phyloP scores from a whole-genome alignment of 169 alveolate species.

The Perkinsus marinus region DNA sequence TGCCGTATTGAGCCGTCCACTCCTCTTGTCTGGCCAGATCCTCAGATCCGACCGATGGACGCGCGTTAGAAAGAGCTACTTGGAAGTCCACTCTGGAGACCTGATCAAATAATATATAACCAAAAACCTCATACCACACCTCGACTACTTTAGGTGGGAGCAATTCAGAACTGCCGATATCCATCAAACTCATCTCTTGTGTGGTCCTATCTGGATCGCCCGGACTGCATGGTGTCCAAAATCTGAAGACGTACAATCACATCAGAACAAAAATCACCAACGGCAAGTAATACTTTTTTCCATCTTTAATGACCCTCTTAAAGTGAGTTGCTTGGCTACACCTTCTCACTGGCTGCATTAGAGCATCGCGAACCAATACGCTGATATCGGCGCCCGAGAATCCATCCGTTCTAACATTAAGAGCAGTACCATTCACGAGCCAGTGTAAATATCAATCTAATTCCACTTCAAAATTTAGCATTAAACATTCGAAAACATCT shows the following conservation, averaged over 20 bases:
- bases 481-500: no score
- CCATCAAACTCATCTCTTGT: slow-evolving; percentile 49
- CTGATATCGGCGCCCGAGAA: slow-evolving; percentile 79
- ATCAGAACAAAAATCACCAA: no score
- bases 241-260: background rate
- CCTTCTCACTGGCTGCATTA: slow-evolving; percentile 72
- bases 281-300: slow-evolving; percentile 6
- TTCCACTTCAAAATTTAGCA: no score
- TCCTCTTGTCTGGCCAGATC: slow-evolving; percentile 46
- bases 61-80: slow-evolving; percentile 41
- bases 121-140: no score
- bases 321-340: slow-evolving; percentile 67
- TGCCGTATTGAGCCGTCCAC: slow-evolving; percentile 59
- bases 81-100: slow-evolving; percentile 41
- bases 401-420: slow-evolving; percentile 51
- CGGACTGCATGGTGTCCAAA: slow-evolving; percentile 43
- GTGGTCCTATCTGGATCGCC: slow-evolving; percentile 49
- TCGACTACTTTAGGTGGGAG: slow-evolving; percentile 42
- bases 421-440: background rate
- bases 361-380: slow-evolving; percentile 70
- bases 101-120: no score
- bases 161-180: slow-evolving; percentile 45
- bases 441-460: no score
- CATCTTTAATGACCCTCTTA: slow-evolving; percentile 44
- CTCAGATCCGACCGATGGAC: slow-evolving; percentile 49